These are phyloP conservation scores for Leccinellum albellum DNA, from an alignment of 768 basidiomycete genomes.

Conservation along the genomic window DNA sequence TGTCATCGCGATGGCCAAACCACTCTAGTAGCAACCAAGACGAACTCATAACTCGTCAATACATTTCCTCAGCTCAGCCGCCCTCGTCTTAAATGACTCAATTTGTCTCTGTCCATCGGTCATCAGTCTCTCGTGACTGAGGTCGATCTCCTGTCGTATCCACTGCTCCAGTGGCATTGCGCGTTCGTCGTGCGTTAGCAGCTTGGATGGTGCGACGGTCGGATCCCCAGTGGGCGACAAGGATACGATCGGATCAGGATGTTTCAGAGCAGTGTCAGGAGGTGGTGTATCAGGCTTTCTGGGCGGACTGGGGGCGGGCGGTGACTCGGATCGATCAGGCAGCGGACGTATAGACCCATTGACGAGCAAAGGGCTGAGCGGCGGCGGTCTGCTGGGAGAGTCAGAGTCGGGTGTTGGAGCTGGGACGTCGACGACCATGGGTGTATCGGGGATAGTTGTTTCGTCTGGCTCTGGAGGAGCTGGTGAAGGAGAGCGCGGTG, in stretches of 20 bases:
- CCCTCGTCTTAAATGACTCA: conserved; percentile 42
- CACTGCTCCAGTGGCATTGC: conserved; percentile 82
- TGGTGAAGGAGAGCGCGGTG: conserved; percentile 15
- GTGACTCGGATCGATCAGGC: neutral
- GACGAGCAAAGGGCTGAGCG: neutral
- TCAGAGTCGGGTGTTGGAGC: neutral
- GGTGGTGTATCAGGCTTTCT: neutral
- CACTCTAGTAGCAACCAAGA: neutral
- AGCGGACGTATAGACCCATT: conserved; percentile 1
- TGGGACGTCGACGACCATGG: neutral
- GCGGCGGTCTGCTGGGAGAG: neutral
- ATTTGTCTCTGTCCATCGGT: conserved; percentile 51
- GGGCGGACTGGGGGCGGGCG: neutral
- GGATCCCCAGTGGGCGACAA: conserved; percentile 12
- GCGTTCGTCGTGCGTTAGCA: conserved; percentile 47
- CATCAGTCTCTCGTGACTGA: conserved; percentile 59
- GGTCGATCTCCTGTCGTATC: conserved; percentile 70
- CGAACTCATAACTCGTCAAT: conserved; percentile 34
- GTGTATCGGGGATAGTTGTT: neutral
- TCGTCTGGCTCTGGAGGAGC: neutral
- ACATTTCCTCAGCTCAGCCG: conserved; percentile 36
- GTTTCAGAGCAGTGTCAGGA: neutral
- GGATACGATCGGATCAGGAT: conserved; percentile 12
- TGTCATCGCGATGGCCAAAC: neutral
- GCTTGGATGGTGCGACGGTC: conserved; percentile 10